Evolutionary conservation across 257 asterid species (phyloP).

Genomic region (Salvia splendens): DNA sequence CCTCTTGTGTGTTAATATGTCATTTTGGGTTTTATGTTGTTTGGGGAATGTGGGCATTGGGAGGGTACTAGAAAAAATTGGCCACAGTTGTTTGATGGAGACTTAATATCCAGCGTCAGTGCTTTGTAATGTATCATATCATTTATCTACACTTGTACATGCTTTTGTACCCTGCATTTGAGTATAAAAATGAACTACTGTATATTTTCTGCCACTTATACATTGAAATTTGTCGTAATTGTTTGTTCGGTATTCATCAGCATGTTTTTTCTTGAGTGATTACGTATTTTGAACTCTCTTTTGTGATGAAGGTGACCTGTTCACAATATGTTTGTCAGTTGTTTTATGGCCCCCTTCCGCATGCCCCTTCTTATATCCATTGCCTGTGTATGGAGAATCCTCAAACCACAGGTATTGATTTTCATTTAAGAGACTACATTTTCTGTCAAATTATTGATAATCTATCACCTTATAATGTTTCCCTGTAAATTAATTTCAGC

Average conservation of each 20-base stretch:
- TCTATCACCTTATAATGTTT: conserved; percentile 1
- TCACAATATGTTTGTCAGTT: conserved; percentile 50
- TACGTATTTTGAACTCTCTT: conserved; percentile 23
- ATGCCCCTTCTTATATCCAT: conserved; percentile 69
- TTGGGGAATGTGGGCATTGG: not conserved
- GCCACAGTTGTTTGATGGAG: conserved; percentile 22
- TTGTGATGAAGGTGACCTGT: conserved; percentile 24
- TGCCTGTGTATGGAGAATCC: conserved; percentile 90
- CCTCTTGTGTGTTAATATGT: not conserved
- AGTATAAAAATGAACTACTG: conserved; percentile 18
- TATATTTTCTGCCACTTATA: conserved; percentile 14
- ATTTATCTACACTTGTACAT: not conserved
- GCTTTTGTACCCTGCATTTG: not conserved
- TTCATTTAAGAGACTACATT: conserved; percentile 13
- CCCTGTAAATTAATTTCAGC: conserved; percentile 25
- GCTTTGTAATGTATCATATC: conserved; percentile 17
- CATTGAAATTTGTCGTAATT: not conserved
- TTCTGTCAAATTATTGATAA: conserved; percentile 21
- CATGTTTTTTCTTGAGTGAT: conserved; percentile 16
- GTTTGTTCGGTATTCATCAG: not conserved
- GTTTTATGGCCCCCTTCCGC: conserved; percentile 96
- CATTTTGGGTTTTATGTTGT: not conserved
- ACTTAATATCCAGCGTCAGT: conserved; percentile 20
- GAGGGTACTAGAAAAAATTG: conserved; percentile 11
- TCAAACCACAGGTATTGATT: conserved; percentile 83